Evolutionary conservation across 148 eudicot genomes (phyloP).

Genomic region (Fagopyrum homotropicum): DNA sequence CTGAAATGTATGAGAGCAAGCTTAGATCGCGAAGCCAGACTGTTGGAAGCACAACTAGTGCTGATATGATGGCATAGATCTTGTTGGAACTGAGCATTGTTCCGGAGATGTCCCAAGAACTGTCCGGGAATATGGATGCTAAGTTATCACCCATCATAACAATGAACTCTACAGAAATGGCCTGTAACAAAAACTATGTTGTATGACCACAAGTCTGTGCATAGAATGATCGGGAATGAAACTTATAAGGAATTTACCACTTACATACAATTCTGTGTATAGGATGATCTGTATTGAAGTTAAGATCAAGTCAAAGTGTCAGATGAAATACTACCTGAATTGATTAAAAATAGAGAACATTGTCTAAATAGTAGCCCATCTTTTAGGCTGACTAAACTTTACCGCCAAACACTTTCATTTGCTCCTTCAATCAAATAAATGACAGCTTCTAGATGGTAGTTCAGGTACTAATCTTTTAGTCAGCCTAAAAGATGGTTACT

Average conservation of each 20-base stretch:
- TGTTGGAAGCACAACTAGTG: slow-evolving; percentile 11
- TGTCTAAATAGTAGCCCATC: too few species aligned
- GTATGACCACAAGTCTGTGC: not conserved
- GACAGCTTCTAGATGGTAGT: too few species aligned
- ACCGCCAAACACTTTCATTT: too few species aligned
- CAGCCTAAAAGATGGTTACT: too few species aligned
- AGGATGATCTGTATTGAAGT: slow-evolving; percentile 4
- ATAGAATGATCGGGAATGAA: not conserved
- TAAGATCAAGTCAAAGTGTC: slow-evolving; percentile 4
- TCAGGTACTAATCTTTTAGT: too few species aligned
- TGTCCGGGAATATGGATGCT: not conserved
- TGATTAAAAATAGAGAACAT: too few species aligned
- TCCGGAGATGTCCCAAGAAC: not conserved
- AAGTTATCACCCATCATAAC: slow-evolving; percentile 14
- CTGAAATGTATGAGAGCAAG: slow-evolving; percentile 13
- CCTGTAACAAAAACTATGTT: not conserved
- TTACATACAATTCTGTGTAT: slow-evolving; percentile 13
- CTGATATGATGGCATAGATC: slow-evolving; percentile 9
- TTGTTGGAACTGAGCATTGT: not conserved
- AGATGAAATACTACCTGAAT: not conserved
- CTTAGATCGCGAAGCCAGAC: slow-evolving; percentile 13
- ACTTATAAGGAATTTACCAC: not conserved
- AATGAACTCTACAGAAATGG: slow-evolving; percentile 12
- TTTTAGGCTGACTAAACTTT: too few species aligned
- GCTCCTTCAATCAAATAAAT: too few species aligned